phyloP scores from a whole-genome alignment of 2,329 filamentous ascomycete species.

The Remersonia thermophila region DNA sequence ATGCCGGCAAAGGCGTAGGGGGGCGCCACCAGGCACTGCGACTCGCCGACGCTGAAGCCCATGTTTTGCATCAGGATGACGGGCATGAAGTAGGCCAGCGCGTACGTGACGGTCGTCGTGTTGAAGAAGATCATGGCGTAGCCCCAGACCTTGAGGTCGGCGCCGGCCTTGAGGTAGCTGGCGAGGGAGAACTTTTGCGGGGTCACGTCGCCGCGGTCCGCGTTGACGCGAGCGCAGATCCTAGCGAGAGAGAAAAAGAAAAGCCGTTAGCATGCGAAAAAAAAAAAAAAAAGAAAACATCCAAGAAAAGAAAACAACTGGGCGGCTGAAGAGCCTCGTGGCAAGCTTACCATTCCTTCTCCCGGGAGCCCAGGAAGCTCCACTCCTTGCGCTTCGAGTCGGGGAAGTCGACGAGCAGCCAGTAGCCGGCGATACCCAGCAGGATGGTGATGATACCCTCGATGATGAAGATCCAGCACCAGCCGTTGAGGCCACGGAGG shows the following conservation, averaged over 20 bases:
- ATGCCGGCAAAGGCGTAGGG: constrained; percentile 55
- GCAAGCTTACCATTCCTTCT: constrained; percentile 33
- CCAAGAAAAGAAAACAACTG: neutral
- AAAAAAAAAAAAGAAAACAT: neutral
- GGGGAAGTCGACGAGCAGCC: constrained; percentile 52
- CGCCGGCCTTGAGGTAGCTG: constrained; percentile 34
- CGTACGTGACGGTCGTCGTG: constrained; percentile 60
- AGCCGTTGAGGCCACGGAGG: constrained; percentile 40
- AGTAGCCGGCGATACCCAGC: constrained; percentile 38
- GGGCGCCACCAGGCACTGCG: constrained; percentile 61
- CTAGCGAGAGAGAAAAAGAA: neutral
- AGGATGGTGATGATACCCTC: constrained; percentile 41
- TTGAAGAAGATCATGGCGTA: constrained; percentile 51
- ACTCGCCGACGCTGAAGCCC: constrained; percentile 48
- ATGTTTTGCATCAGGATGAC: constrained; percentile 55
- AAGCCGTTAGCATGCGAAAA: too few relatives aligned
- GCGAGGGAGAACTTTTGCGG: constrained; percentile 38
- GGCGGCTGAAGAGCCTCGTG: too few relatives aligned
- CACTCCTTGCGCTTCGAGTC: constrained; percentile 39
- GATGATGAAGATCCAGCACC: constrained; percentile 46
- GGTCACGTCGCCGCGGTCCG: constrained; percentile 45
- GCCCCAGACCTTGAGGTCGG: constrained; percentile 48
- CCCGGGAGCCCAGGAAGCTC: constrained; percentile 39
- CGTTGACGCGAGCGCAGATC: constrained; percentile 40
- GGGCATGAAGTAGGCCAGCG: constrained; percentile 67